phyloP scores from a whole-genome alignment of 2,329 filamentous ascomycete species.

The Ophiostoma sp. region DNA sequence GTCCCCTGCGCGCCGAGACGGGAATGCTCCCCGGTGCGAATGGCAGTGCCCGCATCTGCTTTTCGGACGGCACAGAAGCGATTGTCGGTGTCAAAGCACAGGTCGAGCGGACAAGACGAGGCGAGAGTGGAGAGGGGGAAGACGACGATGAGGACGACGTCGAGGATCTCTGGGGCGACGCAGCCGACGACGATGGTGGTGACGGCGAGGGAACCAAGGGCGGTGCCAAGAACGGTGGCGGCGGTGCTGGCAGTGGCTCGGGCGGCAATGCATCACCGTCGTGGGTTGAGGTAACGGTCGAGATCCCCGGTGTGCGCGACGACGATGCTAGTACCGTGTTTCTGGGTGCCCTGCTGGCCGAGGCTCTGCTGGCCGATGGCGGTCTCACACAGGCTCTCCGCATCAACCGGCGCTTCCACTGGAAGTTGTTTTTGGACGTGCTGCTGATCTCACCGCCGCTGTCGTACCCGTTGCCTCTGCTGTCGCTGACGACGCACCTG shows the following conservation, averaged over 20 bases:
- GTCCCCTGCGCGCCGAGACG: slow-evolving; percentile 85
- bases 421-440: slow-evolving; percentile 94
- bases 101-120: slow-evolving; percentile 68
- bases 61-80: slow-evolving; percentile 92
- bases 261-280: slow-evolving; percentile 31
- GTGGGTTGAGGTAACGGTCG: slow-evolving; percentile 89
- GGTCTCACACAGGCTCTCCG: slow-evolving; percentile 69
- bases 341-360: slow-evolving; percentile 80
- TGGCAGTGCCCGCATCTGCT: slow-evolving; percentile 89
- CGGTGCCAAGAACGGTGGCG: slow-evolving; percentile 29
- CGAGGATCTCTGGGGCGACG: slow-evolving; percentile 17
- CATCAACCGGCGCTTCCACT: slow-evolving; percentile 92
- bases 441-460: slow-evolving; percentile 89
- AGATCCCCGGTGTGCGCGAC: slow-evolving; percentile 87
- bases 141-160: slow-evolving; percentile 29
- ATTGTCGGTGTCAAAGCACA: slow-evolving; percentile 95
- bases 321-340: slow-evolving; percentile 90
- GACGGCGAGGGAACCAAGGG: slow-evolving; percentile 2
- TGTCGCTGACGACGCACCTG: slow-evolving; percentile 90
- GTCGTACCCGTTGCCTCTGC: slow-evolving; percentile 88
- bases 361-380: slow-evolving; percentile 76
- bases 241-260: slow-evolving; percentile 38
- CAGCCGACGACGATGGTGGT: slow-evolving; percentile 31
- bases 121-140: slow-evolving; percentile 33
- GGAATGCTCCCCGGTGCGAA: slow-evolving; percentile 87